These are phyloP conservation scores for Aquilaria yunnanensis DNA, from an alignment of 345 rosid genomes.

Conservation along the genomic window DNA sequence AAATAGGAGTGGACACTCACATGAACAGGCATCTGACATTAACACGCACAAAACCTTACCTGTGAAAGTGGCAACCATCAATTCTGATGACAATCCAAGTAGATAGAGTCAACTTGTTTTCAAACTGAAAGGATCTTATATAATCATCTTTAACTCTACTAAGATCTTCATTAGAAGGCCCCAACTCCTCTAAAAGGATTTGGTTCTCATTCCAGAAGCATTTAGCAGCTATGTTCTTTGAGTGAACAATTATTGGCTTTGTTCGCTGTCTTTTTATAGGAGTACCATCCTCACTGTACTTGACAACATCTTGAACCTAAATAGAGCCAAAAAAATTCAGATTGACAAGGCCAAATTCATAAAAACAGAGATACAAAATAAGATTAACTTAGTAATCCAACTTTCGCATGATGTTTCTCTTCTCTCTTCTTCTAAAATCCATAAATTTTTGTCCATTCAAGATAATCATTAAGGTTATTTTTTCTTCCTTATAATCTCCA, in stretches of 20 bases:
- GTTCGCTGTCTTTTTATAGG: constrained; percentile 76
- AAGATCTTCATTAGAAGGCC: constrained; percentile 47
- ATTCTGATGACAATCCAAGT: constrained; percentile 82
- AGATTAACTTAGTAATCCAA: background rate
- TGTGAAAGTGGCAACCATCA: constrained; percentile 97
- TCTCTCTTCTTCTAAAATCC: too few species aligned
- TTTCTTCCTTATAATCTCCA: too few species aligned
- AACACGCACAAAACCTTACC: constrained; percentile 29
- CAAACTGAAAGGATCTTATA: constrained; percentile 57
- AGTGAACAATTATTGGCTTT: constrained; percentile 41
- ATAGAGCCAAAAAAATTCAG: constrained; percentile 1
- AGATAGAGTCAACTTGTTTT: constrained; percentile 67
- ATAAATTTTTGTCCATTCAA: too few species aligned
- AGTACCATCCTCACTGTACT: constrained; percentile 55
- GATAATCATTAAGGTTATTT: too few species aligned
- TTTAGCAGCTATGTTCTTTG: constrained; percentile 55
- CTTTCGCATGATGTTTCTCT: background rate
- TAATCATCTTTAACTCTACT: constrained; percentile 56
- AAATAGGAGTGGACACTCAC: too few species aligned
- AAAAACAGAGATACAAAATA: background rate
- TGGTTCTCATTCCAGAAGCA: constrained; percentile 69
- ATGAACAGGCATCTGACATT: too few species aligned
- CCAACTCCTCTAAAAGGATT: constrained; percentile 47
- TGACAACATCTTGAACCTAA: constrained; percentile 71
- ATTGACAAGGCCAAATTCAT: background rate